Evolutionary conservation across 371 early-diverging fungal species (phyloP), one percentile per base, ranked within the genome.

Genomic region (Chytridium lagenaria): DNA sequence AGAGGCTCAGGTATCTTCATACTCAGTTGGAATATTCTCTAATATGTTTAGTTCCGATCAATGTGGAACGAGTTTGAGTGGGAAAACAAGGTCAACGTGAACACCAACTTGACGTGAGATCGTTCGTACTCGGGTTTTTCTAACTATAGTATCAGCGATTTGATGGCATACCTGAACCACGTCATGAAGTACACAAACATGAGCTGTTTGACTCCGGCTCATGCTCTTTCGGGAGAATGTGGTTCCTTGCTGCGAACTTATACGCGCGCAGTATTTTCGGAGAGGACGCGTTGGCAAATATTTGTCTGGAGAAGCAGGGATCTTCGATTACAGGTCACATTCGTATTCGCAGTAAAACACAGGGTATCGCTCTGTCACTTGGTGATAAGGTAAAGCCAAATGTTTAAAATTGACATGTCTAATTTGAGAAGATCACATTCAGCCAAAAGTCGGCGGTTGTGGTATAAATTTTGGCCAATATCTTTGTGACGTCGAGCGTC

Each of bases 51-150:
- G 89, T 98, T 98, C 93, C 90, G 96, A 64, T 82, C 89, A 74
- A 96, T 95, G 95, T 98, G 99, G 99, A 92, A 92, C 66, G 97
- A 97, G 83, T 98, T 98, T 84, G 98, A 98, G 84, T 98, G 99
- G 99, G 99, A 98, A 81, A 98, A 98, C 88, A 97, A 97, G 89
- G 95, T 98, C 76, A 94, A 93, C 71, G 95, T 97, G 64, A 92
- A 92, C 78, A 96, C 97, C 19, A 93, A 90, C 66, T 90, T 93
- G 70, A 90, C 90, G 90, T 91, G 83, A 83, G 89, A 83, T 22
- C 28, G 28, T 2, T 1, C 22, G 28, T 12, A 22, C 33, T 22
- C n/a, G 23, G 1, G 15, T 50, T 34, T 68, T n/a, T 49, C 63
- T 39, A 7, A 12, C 5, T 26, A 10, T 55, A 1, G 68, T 34